phyloP scores from a whole-genome alignment of 1,139 yeast species.

The Kazachstania sp. region DNA sequence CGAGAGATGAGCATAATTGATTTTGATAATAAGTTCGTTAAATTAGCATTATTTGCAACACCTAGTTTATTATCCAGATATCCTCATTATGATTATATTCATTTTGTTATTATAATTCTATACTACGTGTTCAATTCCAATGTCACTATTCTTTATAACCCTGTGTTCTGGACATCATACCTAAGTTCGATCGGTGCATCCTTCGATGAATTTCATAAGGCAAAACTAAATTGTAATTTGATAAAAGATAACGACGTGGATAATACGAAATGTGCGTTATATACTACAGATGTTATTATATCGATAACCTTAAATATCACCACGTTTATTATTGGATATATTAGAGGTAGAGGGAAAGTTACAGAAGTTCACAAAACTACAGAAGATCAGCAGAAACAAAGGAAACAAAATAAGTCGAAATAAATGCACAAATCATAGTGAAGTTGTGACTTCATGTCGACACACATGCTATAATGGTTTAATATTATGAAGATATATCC shows the following conservation, averaged over 20 bases:
- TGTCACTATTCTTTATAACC: not conserved
- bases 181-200: not conserved
- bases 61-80: not conserved
- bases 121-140: not conserved
- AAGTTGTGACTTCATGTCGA: too few relatives aligned
- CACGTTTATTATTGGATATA: not conserved
- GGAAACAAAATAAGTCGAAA: not conserved
- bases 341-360: not conserved
- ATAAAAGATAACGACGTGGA: not conserved
- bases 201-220: not conserved
- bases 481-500: too few relatives aligned
- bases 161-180: conserved; percentile 1
- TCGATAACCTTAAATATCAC: not conserved
- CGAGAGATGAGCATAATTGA: not conserved
- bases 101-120: not conserved
- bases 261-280: not conserved
- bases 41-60: not conserved
- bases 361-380: too few relatives aligned
- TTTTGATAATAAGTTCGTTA: not conserved
- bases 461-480: too few relatives aligned
- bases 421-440: not conserved
- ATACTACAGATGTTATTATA: not conserved
- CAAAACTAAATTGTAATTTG: not conserved
- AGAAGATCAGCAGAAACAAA: not conserved
- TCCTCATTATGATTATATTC: conserved; percentile 1